Conservation (phyloP, 495 filamentous ascomycete genomes). For the Lophiotrema nucula region DNA sequence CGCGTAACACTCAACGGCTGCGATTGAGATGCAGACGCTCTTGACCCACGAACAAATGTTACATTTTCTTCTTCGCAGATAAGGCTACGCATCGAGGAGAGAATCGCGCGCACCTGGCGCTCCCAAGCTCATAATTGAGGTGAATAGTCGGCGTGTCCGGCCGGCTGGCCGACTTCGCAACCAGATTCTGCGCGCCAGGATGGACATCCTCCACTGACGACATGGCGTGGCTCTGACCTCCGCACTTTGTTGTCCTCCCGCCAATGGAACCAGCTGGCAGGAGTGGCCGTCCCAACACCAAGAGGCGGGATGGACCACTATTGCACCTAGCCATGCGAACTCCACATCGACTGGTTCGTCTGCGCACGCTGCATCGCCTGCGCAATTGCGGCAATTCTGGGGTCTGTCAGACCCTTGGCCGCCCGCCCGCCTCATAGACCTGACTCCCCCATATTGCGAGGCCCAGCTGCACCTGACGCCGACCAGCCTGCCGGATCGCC, state of each 20-base stretch:
- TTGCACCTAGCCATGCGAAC: not conserved
- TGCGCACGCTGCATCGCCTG: not conserved
- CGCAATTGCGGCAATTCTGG: slow-evolving; percentile 9
- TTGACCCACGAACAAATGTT: no score
- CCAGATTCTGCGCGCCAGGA: no score
- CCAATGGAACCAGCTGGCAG: not conserved
- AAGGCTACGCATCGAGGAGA: no score
- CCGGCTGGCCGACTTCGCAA: not conserved
- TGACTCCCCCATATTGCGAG: not conserved
- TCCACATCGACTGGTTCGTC: no score
- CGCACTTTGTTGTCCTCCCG: not conserved
- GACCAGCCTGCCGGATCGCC: slow-evolving; percentile 21
- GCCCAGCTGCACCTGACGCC: not conserved
- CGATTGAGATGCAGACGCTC: no score
- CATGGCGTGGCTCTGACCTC: not conserved
- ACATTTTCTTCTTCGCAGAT: no score
- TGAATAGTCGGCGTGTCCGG: no score
- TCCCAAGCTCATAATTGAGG: no score
- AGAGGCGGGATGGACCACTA: not conserved
- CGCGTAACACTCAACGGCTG: no score
- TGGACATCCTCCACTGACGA: slow-evolving; percentile 2
- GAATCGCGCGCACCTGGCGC: no score
- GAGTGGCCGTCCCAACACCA: slow-evolving; percentile 4
- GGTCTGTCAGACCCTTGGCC: not conserved
- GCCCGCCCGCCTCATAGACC: not conserved